These are phyloP conservation scores for Cynanchum wilfordii DNA, from an alignment of 257 asterid genomes.

Conservation along the genomic window DNA sequence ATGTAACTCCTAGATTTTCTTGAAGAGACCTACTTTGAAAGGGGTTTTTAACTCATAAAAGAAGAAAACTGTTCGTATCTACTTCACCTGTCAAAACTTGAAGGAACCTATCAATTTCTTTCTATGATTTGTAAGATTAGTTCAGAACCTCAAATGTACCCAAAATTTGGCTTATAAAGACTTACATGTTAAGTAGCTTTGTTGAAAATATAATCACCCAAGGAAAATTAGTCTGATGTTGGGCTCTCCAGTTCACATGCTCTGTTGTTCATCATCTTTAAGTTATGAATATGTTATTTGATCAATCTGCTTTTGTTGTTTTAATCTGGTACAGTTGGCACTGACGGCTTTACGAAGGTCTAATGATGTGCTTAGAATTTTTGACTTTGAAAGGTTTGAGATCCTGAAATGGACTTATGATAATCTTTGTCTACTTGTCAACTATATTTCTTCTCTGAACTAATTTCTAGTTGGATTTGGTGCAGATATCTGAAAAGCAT, in stretches of 20 bases:
- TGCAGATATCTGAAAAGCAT: conserved; percentile 62
- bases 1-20: not conserved
- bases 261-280: not conserved
- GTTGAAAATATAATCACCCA: not conserved
- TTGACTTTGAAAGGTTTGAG: conserved; percentile 73
- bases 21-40: not conserved
- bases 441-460: conserved; percentile 20
- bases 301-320: not conserved
- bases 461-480: conserved; percentile 19
- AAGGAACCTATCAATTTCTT: not conserved
- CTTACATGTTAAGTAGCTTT: not conserved
- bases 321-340: conserved; percentile 60
- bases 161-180: not conserved
- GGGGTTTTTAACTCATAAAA: not conserved
- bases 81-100: not conserved
- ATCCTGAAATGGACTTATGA: conserved; percentile 1
- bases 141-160: not conserved
- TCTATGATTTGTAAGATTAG: not conserved
- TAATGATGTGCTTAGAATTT: conserved; percentile 32
- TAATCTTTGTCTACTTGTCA: conserved; percentile 6
- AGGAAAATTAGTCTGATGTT: not conserved
- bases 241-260: not conserved
- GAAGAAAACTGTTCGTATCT: not conserved
- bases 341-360: conserved; percentile 75
- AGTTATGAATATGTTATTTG: not conserved